These are phyloP conservation scores for Kodamaea kaohsiungensis DNA, from an alignment of 805 yeast genomes.

Conservation along the genomic window DNA sequence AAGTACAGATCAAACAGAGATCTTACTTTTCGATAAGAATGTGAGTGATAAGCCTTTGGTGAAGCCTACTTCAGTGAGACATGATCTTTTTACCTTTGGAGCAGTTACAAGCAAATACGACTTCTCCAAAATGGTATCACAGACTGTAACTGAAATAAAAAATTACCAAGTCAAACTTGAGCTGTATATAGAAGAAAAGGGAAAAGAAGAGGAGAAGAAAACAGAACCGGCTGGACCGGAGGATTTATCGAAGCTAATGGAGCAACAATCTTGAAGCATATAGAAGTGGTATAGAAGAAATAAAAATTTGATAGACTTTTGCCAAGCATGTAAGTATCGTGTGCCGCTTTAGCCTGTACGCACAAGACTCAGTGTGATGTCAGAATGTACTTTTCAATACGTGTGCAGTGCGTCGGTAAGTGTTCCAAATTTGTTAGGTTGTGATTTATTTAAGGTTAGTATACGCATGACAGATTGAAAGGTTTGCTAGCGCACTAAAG, in stretches of 20 bases:
- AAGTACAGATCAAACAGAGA: conserved; percentile 9
- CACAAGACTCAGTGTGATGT: background rate
- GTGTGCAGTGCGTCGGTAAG: background rate
- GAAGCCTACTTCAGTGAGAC: conserved; percentile 13
- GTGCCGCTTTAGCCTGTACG: background rate
- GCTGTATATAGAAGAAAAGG: background rate
- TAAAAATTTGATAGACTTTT: background rate
- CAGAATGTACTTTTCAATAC: background rate
- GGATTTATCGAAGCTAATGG: background rate
- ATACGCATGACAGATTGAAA: background rate
- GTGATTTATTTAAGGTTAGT: background rate
- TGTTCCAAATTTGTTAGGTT: background rate
- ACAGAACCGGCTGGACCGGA: background rate
- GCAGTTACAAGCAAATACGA: conserved; percentile 4
- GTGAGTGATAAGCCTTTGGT: conserved; percentile 4
- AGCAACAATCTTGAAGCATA: background rate
- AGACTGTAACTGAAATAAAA: background rate
- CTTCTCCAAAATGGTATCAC: conserved; percentile 1
- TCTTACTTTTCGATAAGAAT: conserved; percentile 9
- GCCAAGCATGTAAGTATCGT: background rate
- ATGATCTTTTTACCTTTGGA: conserved; percentile 12
- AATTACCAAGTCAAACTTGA: background rate
- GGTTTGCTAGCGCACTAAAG: background rate
- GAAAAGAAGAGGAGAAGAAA: background rate
- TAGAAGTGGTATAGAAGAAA: background rate